These are phyloP conservation scores for Chenopodium suecicum DNA, from an alignment of 148 eudicot species.

Conservation along the genomic window DNA sequence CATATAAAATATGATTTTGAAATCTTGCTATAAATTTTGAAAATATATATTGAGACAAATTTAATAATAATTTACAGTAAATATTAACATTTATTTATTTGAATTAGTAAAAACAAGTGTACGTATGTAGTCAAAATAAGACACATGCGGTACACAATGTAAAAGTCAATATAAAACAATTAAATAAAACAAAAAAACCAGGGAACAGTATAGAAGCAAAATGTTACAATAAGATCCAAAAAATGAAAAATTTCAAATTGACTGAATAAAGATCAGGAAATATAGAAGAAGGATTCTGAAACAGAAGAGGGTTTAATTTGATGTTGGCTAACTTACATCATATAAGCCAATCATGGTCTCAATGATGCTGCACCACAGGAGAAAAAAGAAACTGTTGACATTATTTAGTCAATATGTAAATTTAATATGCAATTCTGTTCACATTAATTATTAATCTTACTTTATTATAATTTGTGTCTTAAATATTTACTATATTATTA, in stretches of 20 bases:
- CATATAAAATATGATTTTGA: no score
- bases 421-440: background rate
- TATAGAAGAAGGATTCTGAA: background rate
- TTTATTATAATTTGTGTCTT: background rate
- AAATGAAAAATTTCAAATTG: background rate
- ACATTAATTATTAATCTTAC: background rate
- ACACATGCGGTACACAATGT: no score
- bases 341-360: conserved; percentile 32
- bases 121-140: no score
- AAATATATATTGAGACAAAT: no score
- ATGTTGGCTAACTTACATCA: conserved; percentile 28
- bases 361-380: conserved; percentile 14
- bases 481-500: no score
- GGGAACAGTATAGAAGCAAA: no score
- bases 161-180: no score
- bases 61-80: no score
- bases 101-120: no score
- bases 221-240: background rate
- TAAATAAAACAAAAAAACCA: no score
- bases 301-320: conserved; percentile 14
- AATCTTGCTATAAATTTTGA: no score
- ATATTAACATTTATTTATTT: no score
- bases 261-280: conserved; percentile 12
- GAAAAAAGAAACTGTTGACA: background rate
- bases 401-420: conserved; percentile 2